Base-by-base conservation (phyloP, 805 yeast genomes). In the Spathaspora gorwiae region DNA sequence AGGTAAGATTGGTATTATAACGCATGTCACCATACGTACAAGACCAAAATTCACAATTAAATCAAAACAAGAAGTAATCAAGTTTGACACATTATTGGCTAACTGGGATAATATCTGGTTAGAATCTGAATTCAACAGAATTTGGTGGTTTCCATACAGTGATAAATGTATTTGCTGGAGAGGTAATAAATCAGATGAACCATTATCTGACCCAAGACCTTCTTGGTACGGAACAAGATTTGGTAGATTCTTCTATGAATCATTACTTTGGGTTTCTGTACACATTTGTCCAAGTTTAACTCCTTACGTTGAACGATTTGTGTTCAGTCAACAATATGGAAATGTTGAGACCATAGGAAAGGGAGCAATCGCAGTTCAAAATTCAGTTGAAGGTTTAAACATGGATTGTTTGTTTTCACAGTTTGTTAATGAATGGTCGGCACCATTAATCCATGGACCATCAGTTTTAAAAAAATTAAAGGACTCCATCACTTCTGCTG, bases 91-190 rank as follows among this genome's bases (percentile, higher is more conserved):
- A 6, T 67, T 92, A 24, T 65, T 92, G 54, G 68, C 72, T 11
- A 72, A 80, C 48, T 89, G 95, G 89, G 88, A 85, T 53, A 72
- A 73, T 11, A 65, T 92, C 38, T 92, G 97, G 96, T 79, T 87
- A 3, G 81, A 88, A 39, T 77, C 89, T n/a, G 99, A 92, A 66
- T 92, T 81, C 59, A 84, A 90, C 39, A 80, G 98, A 52, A 80
- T 90, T 41, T 92, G 98, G 97, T 94, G 98, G 98, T 94, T 86
- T 65, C 98, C 99, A 1, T 94, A 92, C 64, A 75, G 94, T 13
- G 79, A 80, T 42, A 84, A 84, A 58, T 87, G 96, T 70, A 81
- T 90, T 30, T 70, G 90, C 40, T 92, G 98, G 97, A 79, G 95
- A 59, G 98, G 96, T 34, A 68, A 79, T 24, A 88, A 88, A 60